A percentile compares a stretch with the other conserved stretches of the same genome.
Conservation (phyloP, 257 asterid genomes). For the Solanum habrochaites region DNA sequence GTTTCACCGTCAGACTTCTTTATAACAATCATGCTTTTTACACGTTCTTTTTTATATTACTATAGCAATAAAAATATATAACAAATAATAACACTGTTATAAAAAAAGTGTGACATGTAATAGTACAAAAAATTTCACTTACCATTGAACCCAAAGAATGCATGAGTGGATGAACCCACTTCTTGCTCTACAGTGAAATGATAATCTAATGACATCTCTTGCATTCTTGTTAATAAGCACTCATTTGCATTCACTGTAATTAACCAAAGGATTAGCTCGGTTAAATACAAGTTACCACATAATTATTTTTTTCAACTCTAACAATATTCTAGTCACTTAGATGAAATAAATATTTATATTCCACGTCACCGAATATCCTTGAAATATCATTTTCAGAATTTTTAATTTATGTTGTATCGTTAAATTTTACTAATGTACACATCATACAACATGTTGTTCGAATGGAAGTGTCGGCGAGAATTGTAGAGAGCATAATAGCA, state of each 20-base stretch:
- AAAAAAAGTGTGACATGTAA: neutral
- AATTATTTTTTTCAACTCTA: neutral
- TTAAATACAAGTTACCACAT: neutral
- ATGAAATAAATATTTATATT: neutral
- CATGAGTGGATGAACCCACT: slow-evolving; percentile 65
- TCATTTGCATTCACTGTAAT: slow-evolving; percentile 53
- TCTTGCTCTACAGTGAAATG: slow-evolving; percentile 67
- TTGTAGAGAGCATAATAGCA: neutral
- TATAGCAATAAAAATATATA: neutral
- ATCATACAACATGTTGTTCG: neutral
- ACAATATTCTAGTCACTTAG: neutral
- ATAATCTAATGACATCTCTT: slow-evolving; percentile 62
- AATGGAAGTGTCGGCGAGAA: neutral
- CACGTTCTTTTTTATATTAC: no score
- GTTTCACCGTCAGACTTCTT: fast-evolving
- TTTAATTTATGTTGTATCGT: neutral
- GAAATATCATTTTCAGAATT: neutral
- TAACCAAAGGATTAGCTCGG: neutral
- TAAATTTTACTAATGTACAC: neutral
- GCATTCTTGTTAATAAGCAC: slow-evolving; percentile 64
- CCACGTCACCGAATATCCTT: neutral
- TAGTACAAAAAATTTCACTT: neutral
- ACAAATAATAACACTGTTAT: neutral
- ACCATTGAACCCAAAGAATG: slow-evolving; percentile 71
- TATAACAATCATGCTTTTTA: neutral